Evolutionary conservation across 2,329 filamentous ascomycete genomes (phyloP), one percentile per base, ranked within the genome.

Genomic region (Xylariaceae sp.): DNA sequence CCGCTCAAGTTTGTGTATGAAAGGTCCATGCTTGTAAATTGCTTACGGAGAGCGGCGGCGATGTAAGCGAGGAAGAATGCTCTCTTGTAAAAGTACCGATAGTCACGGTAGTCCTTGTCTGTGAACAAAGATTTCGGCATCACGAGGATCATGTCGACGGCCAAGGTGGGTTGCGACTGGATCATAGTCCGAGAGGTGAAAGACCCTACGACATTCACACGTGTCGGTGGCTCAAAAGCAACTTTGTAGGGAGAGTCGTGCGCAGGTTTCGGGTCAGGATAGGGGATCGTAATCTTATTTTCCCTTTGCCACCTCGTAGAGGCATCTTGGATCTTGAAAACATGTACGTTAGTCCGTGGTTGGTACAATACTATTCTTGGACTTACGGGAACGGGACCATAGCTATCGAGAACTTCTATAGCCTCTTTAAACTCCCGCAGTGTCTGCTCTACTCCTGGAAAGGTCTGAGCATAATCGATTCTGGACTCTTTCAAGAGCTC

Each of bases 1-100:
- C 87, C 87, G 63, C 89, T 78, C 44, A 89, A 72, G 56, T 78
- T 75, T 51, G 82, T 81, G 67, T 86, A 95, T 5, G 73, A 72
- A 40, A 88, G 60, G 12, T 80, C 73, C 58, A 86, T 76, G 1
- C 73, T 71, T 14, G 71, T 72, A 41, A 83, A 68, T 3, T 78
- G 71, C 35, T 78, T 74, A 56, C 83, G 82, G 45, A 97, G 73
- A 5, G 80, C 83, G 30, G 82, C 83, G 12, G 90, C 84, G 48
- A 97, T 74, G 56, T 87, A 89, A 32, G 91, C 89, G 44, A 97
- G 73, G 64, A 95, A 97, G 69, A 92, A 97, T 11, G 94, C 88
- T 55, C 91, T 78, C 63, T 96, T 95, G 72, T 96, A 91, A 65
- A 96, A 96, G 71, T 95, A 97, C 53, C 94, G 83, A 74, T 94